Evolutionary conservation across 2,329 filamentous ascomycete species (phyloP), one percentile per base, ranked within the genome.

Genomic region (Mycosphaerella sp.): DNA sequence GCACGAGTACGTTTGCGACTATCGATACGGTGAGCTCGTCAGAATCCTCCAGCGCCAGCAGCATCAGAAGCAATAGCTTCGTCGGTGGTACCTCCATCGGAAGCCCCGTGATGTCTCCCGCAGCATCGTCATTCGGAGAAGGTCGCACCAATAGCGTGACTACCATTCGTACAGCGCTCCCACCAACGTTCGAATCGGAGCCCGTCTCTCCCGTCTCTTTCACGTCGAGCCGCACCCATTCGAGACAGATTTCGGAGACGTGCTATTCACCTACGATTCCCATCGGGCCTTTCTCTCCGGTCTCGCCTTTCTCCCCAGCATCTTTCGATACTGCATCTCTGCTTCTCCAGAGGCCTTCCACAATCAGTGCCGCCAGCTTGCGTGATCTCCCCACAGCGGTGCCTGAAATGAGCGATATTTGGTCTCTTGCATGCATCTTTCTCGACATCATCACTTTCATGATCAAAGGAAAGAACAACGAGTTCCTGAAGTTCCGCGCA

Each of bases 361-460:
- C 69, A 31, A 59, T 78, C 1, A 75, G 75, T 9, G 66, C 66
- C 43, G 70, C 71, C 11, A 71, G 73, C 34, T 64, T 78, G 34
- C 71, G 68, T 21, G 70, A 75, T 41, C 62, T 78, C 17, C 68
- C 66, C 6, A 46, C 50, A 23, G 58, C 64, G 26, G 59, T 51
- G 8, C 62, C 60, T 67, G 55, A 76, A 73, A 63, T 71, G 56
- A 81, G 83, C 43, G 87, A 90, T 66, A 74, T 90, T 17, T 91
- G 86, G 70, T 87, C 85, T 2, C 74, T 89, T 1, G 86, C 82
- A 8, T 87, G 85, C 67, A 77, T 89, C 48, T 86, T 86, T 56
- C 74, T 89, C 12, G 86, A 91, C 59, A 78, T 90, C 31, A 66
- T 89, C 17, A 83, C 82, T 21, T 83, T 87, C 64, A 73, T 87